Percentiles rank a stretch among this genome's conserved stretches.
Evolutionary conservation across 2,329 filamentous ascomycete genomes (phyloP).

Genomic region (Penicillium corylophilum): DNA sequence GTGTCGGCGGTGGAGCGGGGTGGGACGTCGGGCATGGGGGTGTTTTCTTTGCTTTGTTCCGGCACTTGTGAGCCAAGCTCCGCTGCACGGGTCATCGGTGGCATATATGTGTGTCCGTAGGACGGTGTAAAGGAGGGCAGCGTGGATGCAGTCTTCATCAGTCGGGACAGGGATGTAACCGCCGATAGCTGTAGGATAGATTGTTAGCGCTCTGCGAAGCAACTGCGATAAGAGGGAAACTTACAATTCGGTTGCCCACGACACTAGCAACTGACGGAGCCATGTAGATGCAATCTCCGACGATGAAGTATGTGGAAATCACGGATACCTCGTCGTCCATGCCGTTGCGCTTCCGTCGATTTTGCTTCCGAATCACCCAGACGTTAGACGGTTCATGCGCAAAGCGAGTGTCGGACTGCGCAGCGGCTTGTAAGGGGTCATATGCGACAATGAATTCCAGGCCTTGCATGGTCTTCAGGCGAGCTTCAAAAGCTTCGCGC

Average conservation of each 20-base stretch:
- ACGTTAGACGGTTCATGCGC: slow-evolving; percentile 51
- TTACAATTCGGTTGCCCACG: slow-evolving; percentile 54
- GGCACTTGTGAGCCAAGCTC: slow-evolving; percentile 35
- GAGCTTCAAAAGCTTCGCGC: slow-evolving; percentile 56
- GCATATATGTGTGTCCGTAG: slow-evolving; percentile 60
- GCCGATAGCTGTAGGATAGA: slow-evolving; percentile 49
- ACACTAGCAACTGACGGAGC: slow-evolving; percentile 61
- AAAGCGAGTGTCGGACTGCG: slow-evolving; percentile 41
- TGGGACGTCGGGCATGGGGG: slow-evolving; percentile 43
- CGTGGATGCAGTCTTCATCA: slow-evolving; percentile 54
- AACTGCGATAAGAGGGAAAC: slow-evolving; percentile 13
- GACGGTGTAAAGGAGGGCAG: slow-evolving; percentile 60
- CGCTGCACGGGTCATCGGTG: slow-evolving; percentile 46
- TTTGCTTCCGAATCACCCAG: slow-evolving; percentile 63
- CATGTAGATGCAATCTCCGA: slow-evolving; percentile 62
- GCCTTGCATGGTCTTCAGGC: slow-evolving; percentile 55
- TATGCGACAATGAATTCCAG: slow-evolving; percentile 60
- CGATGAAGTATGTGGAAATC: slow-evolving; percentile 59
- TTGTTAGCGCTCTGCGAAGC: slow-evolving; percentile 1
- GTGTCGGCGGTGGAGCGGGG: slow-evolving; percentile 21
- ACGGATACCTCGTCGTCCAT: slow-evolving; percentile 52
- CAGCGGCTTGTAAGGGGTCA: slow-evolving; percentile 53
- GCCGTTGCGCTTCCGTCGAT: slow-evolving; percentile 45
- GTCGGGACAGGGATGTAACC: slow-evolving; percentile 55
- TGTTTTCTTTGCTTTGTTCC: slow-evolving; percentile 50